Conservation (phyloP, 2,329 filamentous ascomycete genomes). For the Ceratocystis cubensis region DNA sequence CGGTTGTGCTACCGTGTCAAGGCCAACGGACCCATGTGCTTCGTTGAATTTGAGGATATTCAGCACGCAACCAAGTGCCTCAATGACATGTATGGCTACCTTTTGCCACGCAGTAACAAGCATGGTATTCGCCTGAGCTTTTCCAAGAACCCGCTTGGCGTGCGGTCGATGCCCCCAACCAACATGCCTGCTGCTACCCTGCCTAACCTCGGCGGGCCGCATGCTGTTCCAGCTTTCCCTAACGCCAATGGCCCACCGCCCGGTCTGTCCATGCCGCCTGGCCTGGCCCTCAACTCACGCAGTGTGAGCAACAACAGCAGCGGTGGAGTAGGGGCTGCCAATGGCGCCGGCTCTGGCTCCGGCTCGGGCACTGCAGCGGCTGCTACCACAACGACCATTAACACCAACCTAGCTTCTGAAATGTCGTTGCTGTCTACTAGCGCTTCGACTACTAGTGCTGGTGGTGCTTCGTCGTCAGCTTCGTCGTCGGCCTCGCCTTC, state of each 20-base stretch:
- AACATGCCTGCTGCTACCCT: conserved; percentile 12
- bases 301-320: conserved; percentile 2
- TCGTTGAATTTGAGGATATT: conserved; percentile 93
- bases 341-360: conserved; percentile 5
- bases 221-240: conserved; percentile 46
- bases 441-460: conserved; percentile 12
- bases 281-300: conserved; percentile 35
- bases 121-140: conserved; percentile 92
- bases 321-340: not conserved
- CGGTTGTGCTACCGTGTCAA: conserved; percentile 90
- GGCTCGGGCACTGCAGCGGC: not conserved
- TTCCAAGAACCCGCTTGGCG: conserved; percentile 91
- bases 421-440: conserved; percentile 23
- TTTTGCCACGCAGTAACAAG: conserved; percentile 81
- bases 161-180: conserved; percentile 58
- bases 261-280: conserved; percentile 63
- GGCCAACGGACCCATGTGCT: conserved; percentile 94
- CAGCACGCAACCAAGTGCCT: conserved; percentile 84
- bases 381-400: conserved; percentile 22
- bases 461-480: not conserved
- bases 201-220: conserved; percentile 36
- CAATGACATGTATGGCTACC: conserved; percentile 75
- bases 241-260: conserved; percentile 67
- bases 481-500: conserved; percentile 11
- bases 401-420: conserved; percentile 21